Evolutionary conservation across 176 grass and related monocot species (phyloP).

Genomic region (Avena sativa): DNA sequence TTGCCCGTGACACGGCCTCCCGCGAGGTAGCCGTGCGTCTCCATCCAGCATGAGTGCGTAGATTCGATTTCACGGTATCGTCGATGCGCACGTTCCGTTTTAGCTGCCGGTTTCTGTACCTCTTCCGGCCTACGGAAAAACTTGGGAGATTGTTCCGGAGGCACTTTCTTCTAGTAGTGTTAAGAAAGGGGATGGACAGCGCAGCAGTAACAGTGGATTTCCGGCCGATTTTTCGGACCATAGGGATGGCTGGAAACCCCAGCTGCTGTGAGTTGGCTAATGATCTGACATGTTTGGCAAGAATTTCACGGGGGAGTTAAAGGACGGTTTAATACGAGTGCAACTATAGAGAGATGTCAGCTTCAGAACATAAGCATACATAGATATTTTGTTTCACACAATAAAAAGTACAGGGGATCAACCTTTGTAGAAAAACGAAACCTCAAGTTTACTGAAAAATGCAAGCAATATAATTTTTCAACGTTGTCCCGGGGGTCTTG

Average conservation of each 20-base stretch:
- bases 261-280: background rate
- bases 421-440: too few relatives aligned
- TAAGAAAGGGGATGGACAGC: constrained; percentile 10
- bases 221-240: constrained; percentile 15
- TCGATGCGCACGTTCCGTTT: background rate
- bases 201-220: background rate
- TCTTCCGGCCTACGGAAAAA: background rate
- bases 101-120: background rate
- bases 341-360: background rate
- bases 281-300: background rate
- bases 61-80: background rate
- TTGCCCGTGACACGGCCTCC: constrained; percentile 24
- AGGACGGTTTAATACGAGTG: background rate
- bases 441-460: too few relatives aligned
- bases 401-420: too few relatives aligned
- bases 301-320: background rate
- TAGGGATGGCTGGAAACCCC: background rate
- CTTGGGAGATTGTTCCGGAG: background rate
- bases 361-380: background rate
- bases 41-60: background rate
- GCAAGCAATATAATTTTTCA: too few relatives aligned
- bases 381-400: background rate
- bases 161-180: constrained; percentile 13
- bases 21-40: background rate
- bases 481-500: too few relatives aligned